Percentiles rank a stretch among this genome's conserved stretches.
phyloP scores from a whole-genome alignment of 306 rosid species.

The Heteromeles arbutifolia region DNA sequence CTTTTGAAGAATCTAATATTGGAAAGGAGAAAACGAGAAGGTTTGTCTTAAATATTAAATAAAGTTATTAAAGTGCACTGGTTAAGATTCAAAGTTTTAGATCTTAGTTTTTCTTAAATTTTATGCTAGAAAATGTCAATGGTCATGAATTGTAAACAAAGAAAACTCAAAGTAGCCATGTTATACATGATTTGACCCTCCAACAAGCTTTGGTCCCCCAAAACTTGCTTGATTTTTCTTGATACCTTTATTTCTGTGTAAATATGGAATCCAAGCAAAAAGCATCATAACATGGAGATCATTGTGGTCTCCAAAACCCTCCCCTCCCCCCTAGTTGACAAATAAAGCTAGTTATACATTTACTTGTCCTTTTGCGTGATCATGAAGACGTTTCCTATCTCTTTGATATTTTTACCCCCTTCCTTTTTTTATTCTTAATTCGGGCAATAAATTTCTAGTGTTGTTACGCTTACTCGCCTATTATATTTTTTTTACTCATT shows the following conservation, averaged over 20 bases:
- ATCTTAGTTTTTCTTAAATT: background rate
- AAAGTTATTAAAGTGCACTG: too few relatives aligned
- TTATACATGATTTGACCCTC: background rate
- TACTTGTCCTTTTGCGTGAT: slow-evolving; percentile 15
- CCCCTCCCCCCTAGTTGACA: slow-evolving; percentile 17
- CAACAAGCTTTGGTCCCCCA: background rate
- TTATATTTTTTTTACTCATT: too few relatives aligned
- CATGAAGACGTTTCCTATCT: slow-evolving; percentile 25
- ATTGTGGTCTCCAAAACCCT: slow-evolving; percentile 35
- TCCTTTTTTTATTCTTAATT: background rate
- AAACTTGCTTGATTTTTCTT: slow-evolving; percentile 12
- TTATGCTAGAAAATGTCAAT: background rate
- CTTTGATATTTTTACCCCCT: background rate
- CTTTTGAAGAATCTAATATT: too few relatives aligned
- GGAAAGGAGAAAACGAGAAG: too few relatives aligned
- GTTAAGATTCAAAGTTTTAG: too few relatives aligned
- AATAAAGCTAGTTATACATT: slow-evolving; percentile 12
- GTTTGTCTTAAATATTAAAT: too few relatives aligned
- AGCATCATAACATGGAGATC: slow-evolving; percentile 23
- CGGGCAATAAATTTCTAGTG: background rate
- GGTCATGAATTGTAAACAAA: slow-evolving; percentile 3
- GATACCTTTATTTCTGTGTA: slow-evolving; percentile 61
- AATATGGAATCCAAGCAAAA: slow-evolving; percentile 40
- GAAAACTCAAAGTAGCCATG: slow-evolving; percentile 10
- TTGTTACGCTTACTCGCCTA: too few relatives aligned